Evolutionary conservation across 148 eudicot genomes (phyloP).

Genomic region (Chenopodium berlandieri): DNA sequence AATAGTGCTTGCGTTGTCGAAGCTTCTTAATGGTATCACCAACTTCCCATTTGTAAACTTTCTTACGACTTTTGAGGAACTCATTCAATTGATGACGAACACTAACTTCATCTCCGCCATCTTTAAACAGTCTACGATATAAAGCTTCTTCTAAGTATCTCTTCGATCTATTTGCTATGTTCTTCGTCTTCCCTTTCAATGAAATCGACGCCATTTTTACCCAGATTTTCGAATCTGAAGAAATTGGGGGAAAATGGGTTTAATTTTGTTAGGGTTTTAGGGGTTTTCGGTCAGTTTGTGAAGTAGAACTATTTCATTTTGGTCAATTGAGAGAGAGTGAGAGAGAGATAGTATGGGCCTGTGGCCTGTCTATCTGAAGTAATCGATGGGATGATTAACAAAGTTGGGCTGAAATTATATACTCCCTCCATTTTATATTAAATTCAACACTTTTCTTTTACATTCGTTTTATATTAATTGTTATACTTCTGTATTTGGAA

Average conservation of each 20-base stretch:
- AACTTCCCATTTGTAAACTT: slow-evolving; percentile 92
- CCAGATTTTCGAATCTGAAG: background rate
- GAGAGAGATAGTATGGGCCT: background rate
- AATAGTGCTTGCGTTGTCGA: slow-evolving; percentile 63
- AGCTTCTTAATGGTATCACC: slow-evolving; percentile 73
- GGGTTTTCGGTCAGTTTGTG: slow-evolving; percentile 15
- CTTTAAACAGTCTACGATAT: slow-evolving; percentile 55
- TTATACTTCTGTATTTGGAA: too few relatives aligned
- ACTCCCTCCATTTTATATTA: too few relatives aligned
- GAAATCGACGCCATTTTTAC: slow-evolving; percentile 32
- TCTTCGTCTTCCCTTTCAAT: slow-evolving; percentile 47
- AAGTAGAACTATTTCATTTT: background rate
- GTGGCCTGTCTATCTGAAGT: background rate
- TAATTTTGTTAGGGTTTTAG: slow-evolving; percentile 22
- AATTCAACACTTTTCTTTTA: too few relatives aligned
- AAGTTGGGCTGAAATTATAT: background rate
- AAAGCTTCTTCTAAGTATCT: slow-evolving; percentile 77
- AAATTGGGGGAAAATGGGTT: background rate
- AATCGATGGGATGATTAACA: background rate
- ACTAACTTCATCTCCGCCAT: slow-evolving; percentile 66
- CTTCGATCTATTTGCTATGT: slow-evolving; percentile 61
- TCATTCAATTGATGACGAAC: slow-evolving; percentile 65
- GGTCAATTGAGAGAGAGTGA: background rate
- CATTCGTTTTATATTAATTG: too few relatives aligned
- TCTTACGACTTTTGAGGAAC: slow-evolving; percentile 57